Evolutionary conservation across 106 monocot species (phyloP).

Genomic region (Narthecium ossifragum): DNA sequence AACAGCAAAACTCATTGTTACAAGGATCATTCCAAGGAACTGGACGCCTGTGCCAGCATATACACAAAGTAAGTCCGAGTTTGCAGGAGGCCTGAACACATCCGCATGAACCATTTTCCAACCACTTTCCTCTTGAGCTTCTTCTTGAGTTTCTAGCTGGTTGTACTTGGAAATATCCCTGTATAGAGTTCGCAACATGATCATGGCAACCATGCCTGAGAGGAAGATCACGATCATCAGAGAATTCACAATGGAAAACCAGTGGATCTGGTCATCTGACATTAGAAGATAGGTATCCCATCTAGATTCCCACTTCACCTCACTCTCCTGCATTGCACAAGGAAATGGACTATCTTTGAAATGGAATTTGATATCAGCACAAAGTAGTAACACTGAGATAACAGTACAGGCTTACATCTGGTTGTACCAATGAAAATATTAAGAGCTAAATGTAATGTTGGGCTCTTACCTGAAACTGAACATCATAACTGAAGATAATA

Average conservation of each 20-base stretch:
- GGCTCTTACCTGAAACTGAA: conserved; percentile 62
- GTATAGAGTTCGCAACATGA: conserved; percentile 42
- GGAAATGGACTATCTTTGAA: not conserved
- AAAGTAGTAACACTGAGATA: not conserved
- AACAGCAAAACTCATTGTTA: conserved; percentile 42
- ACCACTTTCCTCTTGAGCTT: conserved; percentile 50
- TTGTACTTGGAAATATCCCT: conserved; percentile 41
- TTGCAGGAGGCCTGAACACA: conserved; percentile 36
- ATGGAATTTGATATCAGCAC: not conserved
- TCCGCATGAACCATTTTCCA: conserved; percentile 53
- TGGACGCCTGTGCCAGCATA: conserved; percentile 46
- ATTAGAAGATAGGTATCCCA: conserved; percentile 52
- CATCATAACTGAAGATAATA: conserved; percentile 92
- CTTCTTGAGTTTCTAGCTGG: conserved; percentile 41
- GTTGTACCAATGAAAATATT: not conserved
- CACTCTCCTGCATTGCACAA: conserved; percentile 21
- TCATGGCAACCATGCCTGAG: conserved; percentile 45
- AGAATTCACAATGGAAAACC: conserved; percentile 46
- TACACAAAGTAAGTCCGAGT: conserved; percentile 35
- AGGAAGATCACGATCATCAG: conserved; percentile 51
- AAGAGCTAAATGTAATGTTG: not conserved
- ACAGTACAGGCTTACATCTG: too few relatives aligned
- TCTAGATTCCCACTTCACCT: conserved; percentile 44
- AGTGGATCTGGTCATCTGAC: conserved; percentile 49
- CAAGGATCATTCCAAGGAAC: conserved; percentile 41